Percentiles rank a stretch among this genome's conserved stretches.
These are phyloP conservation scores for Sisymbrium irio DNA, from an alignment of 345 rosid species.

Conservation along the genomic window DNA sequence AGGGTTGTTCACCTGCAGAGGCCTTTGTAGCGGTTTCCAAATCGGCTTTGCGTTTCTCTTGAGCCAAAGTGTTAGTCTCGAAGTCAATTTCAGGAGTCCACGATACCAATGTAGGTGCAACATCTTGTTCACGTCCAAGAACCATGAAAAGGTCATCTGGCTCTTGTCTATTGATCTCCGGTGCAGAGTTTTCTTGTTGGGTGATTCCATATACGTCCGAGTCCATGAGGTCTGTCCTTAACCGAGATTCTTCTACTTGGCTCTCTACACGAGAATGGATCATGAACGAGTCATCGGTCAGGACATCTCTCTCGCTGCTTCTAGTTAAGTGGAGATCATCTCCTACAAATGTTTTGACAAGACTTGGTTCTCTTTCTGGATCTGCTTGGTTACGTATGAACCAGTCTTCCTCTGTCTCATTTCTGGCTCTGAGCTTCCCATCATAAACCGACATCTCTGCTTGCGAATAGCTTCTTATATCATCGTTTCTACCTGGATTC, in stretches of 20 bases:
- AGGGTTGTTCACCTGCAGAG: constrained; percentile 31
- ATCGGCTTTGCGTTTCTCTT: constrained; percentile 38
- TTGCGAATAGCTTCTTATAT: constrained; percentile 32
- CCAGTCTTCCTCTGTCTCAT: constrained; percentile 73
- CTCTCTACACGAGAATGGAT: constrained; percentile 60
- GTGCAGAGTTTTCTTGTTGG: constrained; percentile 39
- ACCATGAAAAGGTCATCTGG: constrained; percentile 97
- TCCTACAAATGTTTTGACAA: constrained; percentile 42
- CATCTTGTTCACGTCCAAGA: constrained; percentile 64
- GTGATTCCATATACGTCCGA: constrained; percentile 48
- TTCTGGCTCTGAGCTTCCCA: constrained; percentile 47
- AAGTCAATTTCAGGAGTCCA: constrained; percentile 88
- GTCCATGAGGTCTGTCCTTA: constrained; percentile 63
- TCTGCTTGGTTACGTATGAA: constrained; percentile 45
- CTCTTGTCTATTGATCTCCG: constrained; percentile 44
- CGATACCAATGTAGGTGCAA: constrained; percentile 39
- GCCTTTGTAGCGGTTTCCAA: constrained; percentile 36
- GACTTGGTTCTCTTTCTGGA: constrained; percentile 37
- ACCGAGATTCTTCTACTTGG: constrained; percentile 43
- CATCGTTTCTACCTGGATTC: constrained; percentile 42
- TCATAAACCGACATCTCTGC: constrained; percentile 43
- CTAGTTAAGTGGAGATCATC: constrained; percentile 26
- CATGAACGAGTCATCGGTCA: constrained; percentile 87
- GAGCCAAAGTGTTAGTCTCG: constrained; percentile 45
- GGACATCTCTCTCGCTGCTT: constrained; percentile 49